phyloP scores from a whole-genome alignment of 1,284 basidiomycete genomes.

The Chondrostereum purpureum region DNA sequence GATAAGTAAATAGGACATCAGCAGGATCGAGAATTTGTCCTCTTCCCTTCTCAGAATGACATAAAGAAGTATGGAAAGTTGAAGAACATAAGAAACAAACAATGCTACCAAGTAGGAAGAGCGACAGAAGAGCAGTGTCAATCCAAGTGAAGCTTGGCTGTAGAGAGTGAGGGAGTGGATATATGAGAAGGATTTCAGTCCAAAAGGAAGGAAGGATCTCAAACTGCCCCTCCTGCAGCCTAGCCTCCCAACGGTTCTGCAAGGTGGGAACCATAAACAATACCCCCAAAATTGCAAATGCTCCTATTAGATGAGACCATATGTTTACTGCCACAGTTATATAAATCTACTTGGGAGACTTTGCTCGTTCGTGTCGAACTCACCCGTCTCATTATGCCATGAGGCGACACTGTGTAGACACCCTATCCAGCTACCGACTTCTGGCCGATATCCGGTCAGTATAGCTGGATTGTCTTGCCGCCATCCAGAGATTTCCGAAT shows the following conservation, averaged over 20 bases:
- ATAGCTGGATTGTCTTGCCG: slow-evolving; percentile 14
- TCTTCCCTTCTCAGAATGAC: slow-evolving; percentile 11
- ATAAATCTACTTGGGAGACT: too few species aligned
- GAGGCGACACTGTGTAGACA: not conserved
- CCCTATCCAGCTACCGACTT: slow-evolving; percentile 9
- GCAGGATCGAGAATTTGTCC: not conserved
- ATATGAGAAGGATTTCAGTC: not conserved
- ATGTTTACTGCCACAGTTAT: slow-evolving; percentile 11
- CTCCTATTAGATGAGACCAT: slow-evolving; percentile 13
- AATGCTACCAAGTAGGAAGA: slow-evolving; percentile 10
- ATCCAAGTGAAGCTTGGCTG: not conserved
- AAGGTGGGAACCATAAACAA: not conserved
- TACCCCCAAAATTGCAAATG: slow-evolving; percentile 3
- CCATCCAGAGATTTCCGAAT: slow-evolving; percentile 11
- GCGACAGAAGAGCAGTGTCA: slow-evolving; percentile 2
- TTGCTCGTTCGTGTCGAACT: slow-evolving; percentile 1
- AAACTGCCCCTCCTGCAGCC: too few species aligned
- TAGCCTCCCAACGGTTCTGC: too few species aligned
- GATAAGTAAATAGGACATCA: not conserved
- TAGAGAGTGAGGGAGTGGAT: not conserved
- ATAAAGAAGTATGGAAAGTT: slow-evolving; percentile 10
- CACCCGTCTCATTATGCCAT: slow-evolving; percentile 15
- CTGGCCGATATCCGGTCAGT: slow-evolving; percentile 10
- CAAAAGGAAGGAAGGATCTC: too few species aligned
- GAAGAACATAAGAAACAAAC: slow-evolving; percentile 12